Percentiles rank a stretch among this genome's conserved stretches.
Evolutionary conservation across 495 filamentous ascomycete species (phyloP).

Genomic region (Cercophora samala): DNA sequence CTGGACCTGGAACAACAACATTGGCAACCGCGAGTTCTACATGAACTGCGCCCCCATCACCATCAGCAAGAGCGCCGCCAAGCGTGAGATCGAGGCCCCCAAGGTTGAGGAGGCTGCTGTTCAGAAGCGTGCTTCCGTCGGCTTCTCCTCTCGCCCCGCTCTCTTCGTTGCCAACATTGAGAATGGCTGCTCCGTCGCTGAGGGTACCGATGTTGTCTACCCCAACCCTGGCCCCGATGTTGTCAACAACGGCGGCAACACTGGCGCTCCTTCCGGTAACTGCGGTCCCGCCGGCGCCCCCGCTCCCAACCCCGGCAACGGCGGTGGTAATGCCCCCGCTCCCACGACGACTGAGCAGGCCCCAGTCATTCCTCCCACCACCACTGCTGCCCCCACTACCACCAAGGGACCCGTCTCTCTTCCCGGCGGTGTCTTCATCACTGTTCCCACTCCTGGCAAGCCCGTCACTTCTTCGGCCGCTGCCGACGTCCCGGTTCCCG

Average conservation of each 20-base stretch:
- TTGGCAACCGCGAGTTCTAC: slow-evolving; percentile 68
- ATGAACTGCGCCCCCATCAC: slow-evolving; percentile 62
- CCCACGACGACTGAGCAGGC: slow-evolving; percentile 20
- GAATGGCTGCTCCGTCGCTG: slow-evolving; percentile 51
- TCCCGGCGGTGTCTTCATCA: slow-evolving; percentile 32
- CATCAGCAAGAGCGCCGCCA: slow-evolving; percentile 43
- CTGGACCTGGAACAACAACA: slow-evolving; percentile 63
- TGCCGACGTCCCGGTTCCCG: slow-evolving; percentile 12
- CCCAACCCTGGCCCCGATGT: slow-evolving; percentile 71
- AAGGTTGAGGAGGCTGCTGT: slow-evolving; percentile 8
- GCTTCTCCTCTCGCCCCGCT: slow-evolving; percentile 52
- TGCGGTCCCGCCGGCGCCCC: slow-evolving; percentile 24
- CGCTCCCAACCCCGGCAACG: slow-evolving; percentile 6
- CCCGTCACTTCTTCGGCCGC: slow-evolving; percentile 12
- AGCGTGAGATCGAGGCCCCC: slow-evolving; percentile 28
- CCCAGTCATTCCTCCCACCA: slow-evolving; percentile 5
- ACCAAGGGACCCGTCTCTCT: background rate
- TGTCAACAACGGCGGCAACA: slow-evolving; percentile 30
- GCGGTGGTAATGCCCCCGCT: slow-evolving; percentile 1
- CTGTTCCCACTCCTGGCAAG: slow-evolving; percentile 16
- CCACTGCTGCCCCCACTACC: slow-evolving; percentile 14
- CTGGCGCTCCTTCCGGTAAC: slow-evolving; percentile 27
- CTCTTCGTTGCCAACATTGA: slow-evolving; percentile 60
- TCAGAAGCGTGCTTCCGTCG: slow-evolving; percentile 25
- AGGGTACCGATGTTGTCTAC: slow-evolving; percentile 57